A percentile compares a stretch with the other conserved stretches of the same genome.
Evolutionary conservation across 1,284 basidiomycete species (phyloP).

Genomic region (Pisolithus thermaeus): DNA sequence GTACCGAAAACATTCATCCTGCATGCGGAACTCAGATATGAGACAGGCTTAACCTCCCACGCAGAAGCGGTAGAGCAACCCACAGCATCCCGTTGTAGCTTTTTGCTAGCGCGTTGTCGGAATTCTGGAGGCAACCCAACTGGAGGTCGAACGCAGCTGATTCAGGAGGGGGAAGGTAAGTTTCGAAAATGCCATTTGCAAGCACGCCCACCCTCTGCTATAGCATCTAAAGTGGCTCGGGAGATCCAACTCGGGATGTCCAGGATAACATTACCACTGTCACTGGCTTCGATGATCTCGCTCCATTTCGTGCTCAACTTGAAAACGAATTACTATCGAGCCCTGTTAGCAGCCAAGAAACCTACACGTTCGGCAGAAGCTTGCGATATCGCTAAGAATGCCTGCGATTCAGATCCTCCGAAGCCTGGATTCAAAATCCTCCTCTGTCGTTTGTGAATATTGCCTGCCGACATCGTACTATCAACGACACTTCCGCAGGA

Average conservation of each 20-base stretch:
- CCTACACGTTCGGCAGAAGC: conserved; percentile 19
- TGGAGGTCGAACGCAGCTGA: conserved; percentile 41
- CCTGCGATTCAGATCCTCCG: conserved; percentile 32
- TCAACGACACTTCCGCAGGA: not conserved
- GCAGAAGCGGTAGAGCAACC: conserved; percentile 12
- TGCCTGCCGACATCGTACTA: conserved; percentile 27
- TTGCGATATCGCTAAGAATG: conserved; percentile 33
- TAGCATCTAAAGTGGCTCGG: conserved; percentile 39
- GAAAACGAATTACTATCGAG: conserved; percentile 8
- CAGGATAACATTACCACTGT: conserved; percentile 30
- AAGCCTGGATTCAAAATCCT: conserved; percentile 43
- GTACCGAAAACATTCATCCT: conserved; percentile 20
- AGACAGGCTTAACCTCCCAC: conserved; percentile 2
- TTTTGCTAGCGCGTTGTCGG: conserved; percentile 31
- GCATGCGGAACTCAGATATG: not conserved
- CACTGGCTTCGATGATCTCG: conserved; percentile 29
- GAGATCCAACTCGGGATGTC: conserved; percentile 38
- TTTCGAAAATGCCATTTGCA: conserved; percentile 6
- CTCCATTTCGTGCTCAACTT: conserved; percentile 45
- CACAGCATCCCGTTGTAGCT: conserved; percentile 33
- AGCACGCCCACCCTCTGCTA: conserved; percentile 36
- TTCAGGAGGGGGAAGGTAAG: not conserved
- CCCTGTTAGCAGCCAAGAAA: conserved; percentile 6
- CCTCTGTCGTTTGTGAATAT: conserved; percentile 38
- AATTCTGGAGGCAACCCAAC: conserved; percentile 32